Percentiles rank a stretch among this genome's conserved stretches.
phyloP scores from a whole-genome alignment of 225 moss, liverwort and hornwort genomes.

The Thuidium tamariscinum region DNA sequence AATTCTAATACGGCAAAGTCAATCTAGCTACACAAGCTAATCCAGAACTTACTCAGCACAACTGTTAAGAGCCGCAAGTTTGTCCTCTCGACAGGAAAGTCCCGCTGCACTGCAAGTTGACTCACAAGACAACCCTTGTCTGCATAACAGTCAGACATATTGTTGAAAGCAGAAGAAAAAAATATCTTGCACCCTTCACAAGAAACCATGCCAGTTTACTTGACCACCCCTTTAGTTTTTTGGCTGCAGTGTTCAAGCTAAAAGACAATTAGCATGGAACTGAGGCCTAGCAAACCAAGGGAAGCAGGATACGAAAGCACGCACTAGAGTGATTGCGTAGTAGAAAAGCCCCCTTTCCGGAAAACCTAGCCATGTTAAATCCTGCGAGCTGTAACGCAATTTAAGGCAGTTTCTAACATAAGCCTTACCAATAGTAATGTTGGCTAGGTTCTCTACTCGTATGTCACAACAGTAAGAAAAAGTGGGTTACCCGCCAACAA shows the following conservation, averaged over 20 bases:
- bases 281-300: not conserved
- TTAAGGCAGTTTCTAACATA: not conserved
- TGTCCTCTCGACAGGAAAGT: slow-evolving; percentile 35
- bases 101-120: slow-evolving; percentile 38
- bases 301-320: not conserved
- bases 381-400: not conserved
- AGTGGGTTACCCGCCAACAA: slow-evolving; percentile 56
- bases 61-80: slow-evolving; percentile 46
- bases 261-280: not conserved
- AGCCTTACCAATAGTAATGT: not conserved
- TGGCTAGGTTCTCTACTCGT: not conserved
- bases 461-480: not conserved
- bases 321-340: not conserved
- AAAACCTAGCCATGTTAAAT: not conserved
- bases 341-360: not conserved
- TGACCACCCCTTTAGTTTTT: not conserved
- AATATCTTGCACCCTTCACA: not conserved
- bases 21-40: not conserved
- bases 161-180: not conserved
- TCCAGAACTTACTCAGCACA: slow-evolving; percentile 42
- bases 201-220: not conserved
- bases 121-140: slow-evolving; percentile 67
- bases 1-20: not conserved
- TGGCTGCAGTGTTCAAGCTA: not conserved
- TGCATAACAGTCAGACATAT: slow-evolving; percentile 2